A percentile compares a stretch with the other conserved stretches of the same genome.
phyloP scores from a whole-genome alignment of 345 rosid species.

The Hypericum perforatum region DNA sequence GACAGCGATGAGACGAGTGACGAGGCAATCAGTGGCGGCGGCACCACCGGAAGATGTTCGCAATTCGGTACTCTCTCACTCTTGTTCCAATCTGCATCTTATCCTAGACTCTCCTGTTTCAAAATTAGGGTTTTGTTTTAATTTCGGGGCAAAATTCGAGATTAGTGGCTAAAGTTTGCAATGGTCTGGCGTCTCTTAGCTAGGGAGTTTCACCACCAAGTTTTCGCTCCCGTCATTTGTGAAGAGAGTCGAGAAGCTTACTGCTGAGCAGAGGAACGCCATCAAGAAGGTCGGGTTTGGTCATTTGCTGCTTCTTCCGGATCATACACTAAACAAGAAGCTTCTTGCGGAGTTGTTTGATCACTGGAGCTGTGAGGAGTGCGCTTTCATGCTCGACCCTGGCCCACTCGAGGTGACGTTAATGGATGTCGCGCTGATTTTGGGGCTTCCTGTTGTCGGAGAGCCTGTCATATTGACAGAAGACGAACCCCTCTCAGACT shows the following conservation, averaged over 20 bases:
- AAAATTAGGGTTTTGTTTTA: not conserved
- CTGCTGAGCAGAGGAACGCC: constrained; percentile 18
- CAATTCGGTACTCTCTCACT: constrained; percentile 1
- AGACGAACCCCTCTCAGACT: constrained; percentile 28
- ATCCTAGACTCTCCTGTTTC: not conserved
- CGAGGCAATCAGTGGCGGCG: not conserved
- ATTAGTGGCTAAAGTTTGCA: not conserved
- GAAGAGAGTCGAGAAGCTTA: constrained; percentile 29
- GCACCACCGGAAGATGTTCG: constrained; percentile 1
- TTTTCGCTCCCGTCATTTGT: constrained; percentile 33
- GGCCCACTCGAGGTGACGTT: constrained; percentile 17
- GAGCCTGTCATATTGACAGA: constrained; percentile 19
- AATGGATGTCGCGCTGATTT: constrained; percentile 31
- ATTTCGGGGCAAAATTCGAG: not conserved
- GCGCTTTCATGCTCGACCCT: constrained; percentile 18
- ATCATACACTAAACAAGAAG: constrained; percentile 31
- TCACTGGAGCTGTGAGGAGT: constrained; percentile 22
- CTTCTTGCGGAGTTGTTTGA: constrained; percentile 34
- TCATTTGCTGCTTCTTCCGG: constrained; percentile 24
- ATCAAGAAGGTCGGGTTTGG: constrained; percentile 29
- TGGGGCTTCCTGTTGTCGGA: constrained; percentile 27
- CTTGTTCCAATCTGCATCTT: too few relatives aligned
- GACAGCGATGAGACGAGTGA: not conserved
- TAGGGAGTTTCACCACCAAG: constrained; percentile 28
- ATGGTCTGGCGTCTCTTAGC: constrained; percentile 11